Percentiles rank a stretch among this genome's conserved stretches.
These are phyloP conservation scores for Suillus spraguei DNA, from an alignment of 768 basidiomycete species.

Conservation along the genomic window DNA sequence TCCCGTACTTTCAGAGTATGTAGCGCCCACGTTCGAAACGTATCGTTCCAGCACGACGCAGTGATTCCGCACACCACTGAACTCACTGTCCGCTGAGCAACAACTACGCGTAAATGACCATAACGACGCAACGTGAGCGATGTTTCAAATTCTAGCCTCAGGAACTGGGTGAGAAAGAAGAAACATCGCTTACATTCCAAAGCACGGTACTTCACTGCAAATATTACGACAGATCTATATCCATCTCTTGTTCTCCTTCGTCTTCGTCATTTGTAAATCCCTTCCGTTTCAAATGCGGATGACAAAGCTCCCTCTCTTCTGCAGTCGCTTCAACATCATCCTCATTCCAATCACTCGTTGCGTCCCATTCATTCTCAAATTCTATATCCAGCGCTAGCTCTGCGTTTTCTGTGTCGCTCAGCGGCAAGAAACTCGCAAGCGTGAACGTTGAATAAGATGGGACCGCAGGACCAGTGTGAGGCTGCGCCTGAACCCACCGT, in stretches of 20 bases:
- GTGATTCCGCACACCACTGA: neutral
- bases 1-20: neutral
- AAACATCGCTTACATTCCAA: conserved; percentile 1
- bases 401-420: conserved; percentile 45
- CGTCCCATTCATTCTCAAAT: conserved; percentile 90
- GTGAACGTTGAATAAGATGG: conserved; percentile 18
- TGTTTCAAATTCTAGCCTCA: neutral
- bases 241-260: conserved; percentile 42
- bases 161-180: neutral
- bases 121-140: neutral
- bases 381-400: conserved; percentile 76
- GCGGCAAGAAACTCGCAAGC: conserved; percentile 27
- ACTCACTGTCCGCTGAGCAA: neutral
- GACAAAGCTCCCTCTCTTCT: conserved; percentile 75
- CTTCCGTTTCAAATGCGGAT: conserved; percentile 40
- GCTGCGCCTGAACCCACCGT: conserved; percentile 85
- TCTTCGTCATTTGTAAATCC: conserved; percentile 35
- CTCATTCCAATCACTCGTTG: conserved; percentile 90
- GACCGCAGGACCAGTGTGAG: conserved; percentile 36
- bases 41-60: neutral
- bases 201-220: neutral
- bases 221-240: conserved; percentile 31
- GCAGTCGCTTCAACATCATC: conserved; percentile 77
- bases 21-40: neutral
- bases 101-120: neutral